These are phyloP conservation scores for Penicillium sp. DNA, from an alignment of 2,329 filamentous ascomycete species.

Conservation along the genomic window DNA sequence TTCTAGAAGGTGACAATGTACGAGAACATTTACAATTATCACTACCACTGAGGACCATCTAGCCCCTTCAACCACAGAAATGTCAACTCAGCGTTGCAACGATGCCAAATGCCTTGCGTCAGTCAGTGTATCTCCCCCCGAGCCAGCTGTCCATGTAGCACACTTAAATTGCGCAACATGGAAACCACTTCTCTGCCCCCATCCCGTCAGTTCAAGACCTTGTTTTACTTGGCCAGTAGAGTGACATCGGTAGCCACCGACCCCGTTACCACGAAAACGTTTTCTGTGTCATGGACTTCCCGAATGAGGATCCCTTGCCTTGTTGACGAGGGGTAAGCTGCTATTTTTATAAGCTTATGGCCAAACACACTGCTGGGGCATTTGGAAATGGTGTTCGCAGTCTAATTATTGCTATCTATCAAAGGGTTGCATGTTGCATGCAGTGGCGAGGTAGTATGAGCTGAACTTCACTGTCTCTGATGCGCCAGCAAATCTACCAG, in stretches of 20 bases:
- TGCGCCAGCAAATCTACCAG: neutral
- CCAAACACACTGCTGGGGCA: neutral
- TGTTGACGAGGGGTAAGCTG: neutral
- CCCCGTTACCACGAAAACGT: neutral
- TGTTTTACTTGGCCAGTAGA: neutral
- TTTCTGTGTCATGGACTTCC: neutral
- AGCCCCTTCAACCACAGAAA: neutral
- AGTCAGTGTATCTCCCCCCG: neutral
- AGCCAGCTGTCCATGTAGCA: neutral
- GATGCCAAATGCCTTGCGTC: neutral
- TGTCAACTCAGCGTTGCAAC: conserved; percentile 2
- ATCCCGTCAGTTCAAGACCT: neutral
- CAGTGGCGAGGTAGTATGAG: conserved; percentile 5
- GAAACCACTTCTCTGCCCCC: neutral
- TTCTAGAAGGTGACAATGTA: neutral
- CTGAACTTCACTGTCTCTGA: neutral
- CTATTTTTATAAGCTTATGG: neutral
- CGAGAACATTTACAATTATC: neutral
- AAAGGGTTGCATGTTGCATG: conserved; percentile 14
- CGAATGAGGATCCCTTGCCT: neutral
- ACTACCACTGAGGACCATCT: neutral
- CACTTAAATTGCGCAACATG: neutral
- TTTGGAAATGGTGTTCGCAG: neutral
- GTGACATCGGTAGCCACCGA: neutral
- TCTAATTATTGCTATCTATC: neutral